A percentile compares a stretch with the other conserved stretches of the same genome.
phyloP scores from a whole-genome alignment of 225 moss, liverwort and hornwort species.

The Pseudisothecium myosuroides region DNA sequence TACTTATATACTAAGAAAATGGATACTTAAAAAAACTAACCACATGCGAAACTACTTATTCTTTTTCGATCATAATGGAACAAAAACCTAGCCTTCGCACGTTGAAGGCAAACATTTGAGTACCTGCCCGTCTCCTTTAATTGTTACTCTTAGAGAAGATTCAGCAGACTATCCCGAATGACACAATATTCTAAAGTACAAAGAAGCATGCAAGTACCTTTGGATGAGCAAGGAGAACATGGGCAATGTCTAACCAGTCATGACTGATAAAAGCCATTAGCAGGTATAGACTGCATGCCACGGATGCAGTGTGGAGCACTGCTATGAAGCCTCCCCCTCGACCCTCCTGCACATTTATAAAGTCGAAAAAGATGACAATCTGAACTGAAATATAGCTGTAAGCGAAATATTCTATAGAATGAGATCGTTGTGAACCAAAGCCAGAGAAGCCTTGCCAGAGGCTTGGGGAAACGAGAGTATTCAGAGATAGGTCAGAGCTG shows the following conservation, averaged over 20 bases:
- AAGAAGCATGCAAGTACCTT: constrained; percentile 46
- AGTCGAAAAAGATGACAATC: not conserved
- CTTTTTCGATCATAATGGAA: not conserved
- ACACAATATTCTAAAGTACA: not conserved
- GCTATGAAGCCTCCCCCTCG: constrained; percentile 85
- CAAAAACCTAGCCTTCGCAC: not conserved
- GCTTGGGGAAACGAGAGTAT: not conserved
- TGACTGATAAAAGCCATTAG: constrained; percentile 92
- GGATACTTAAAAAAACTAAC: not conserved
- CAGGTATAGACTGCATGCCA: constrained; percentile 91
- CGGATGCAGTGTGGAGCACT: constrained; percentile 88
- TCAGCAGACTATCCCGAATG: not conserved
- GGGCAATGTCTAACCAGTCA: constrained; percentile 96
- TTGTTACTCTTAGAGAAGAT: not conserved
- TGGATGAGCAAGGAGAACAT: constrained; percentile 89
- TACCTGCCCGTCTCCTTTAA: not conserved
- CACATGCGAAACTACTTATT: not conserved
- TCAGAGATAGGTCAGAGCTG: not conserved
- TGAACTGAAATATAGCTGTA: not conserved
- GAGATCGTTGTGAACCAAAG: not conserved
- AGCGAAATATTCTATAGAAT: not conserved
- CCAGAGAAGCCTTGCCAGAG: not conserved
- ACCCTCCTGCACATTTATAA: constrained; percentile 51
- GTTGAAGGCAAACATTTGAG: not conserved
- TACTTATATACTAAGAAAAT: not conserved